phyloP scores from a whole-genome alignment of 225 moss, liverwort and hornwort species.

The Bryoerythrophyllum caledonicum region DNA sequence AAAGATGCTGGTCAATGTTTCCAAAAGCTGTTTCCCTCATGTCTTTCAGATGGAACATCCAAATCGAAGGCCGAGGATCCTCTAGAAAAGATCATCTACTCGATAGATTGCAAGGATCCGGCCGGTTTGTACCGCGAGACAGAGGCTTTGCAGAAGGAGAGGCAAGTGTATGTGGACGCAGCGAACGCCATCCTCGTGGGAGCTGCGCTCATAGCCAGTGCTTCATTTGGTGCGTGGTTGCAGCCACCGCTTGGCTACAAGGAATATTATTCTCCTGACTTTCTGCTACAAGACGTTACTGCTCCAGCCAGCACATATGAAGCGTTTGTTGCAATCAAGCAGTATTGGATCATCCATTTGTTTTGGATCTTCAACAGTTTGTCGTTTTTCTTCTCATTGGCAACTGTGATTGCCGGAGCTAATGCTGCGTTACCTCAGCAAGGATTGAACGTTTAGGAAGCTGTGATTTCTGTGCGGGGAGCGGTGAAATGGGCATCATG shows the following conservation, averaged over 20 bases:
- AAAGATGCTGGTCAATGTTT: too few relatives aligned
- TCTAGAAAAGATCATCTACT: background rate
- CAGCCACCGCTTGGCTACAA: constrained; percentile 34
- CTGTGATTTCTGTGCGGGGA: background rate
- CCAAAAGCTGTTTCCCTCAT: too few relatives aligned
- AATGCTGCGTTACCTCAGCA: background rate
- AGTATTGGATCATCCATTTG: background rate
- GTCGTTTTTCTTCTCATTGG: background rate
- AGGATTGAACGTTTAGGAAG: background rate
- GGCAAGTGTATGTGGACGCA: constrained; percentile 39
- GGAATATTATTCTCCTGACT: background rate
- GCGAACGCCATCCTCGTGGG: constrained; percentile 45
- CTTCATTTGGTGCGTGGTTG: constrained; percentile 46
- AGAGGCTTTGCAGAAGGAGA: constrained; percentile 7
- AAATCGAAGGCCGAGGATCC: background rate
- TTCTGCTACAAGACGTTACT: background rate
- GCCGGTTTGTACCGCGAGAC: background rate
- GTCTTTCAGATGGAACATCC: background rate
- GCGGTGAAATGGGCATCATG: background rate
- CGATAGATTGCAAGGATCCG: background rate
- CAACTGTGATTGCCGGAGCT: background rate
- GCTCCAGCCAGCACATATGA: constrained; percentile 1
- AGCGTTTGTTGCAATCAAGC: constrained; percentile 23
- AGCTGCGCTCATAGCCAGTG: constrained; percentile 48
- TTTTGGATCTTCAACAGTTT: constrained; percentile 31